Percentiles rank a stretch among this genome's conserved stretches.
phyloP scores from a whole-genome alignment of 805 yeast genomes.

The Isabelozyma rhagii region DNA sequence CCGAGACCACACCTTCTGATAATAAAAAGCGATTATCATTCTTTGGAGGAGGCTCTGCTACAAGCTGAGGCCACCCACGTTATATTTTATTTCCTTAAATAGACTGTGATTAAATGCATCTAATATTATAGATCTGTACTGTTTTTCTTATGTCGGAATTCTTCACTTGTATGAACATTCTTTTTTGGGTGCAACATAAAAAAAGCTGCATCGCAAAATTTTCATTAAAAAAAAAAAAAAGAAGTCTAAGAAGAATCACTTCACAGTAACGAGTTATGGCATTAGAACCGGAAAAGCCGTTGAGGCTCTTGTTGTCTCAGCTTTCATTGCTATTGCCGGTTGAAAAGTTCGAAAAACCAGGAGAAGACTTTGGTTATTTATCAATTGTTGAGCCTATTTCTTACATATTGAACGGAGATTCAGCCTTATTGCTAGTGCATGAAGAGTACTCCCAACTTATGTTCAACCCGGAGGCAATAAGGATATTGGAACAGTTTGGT shows the following conservation, averaged over 20 bases:
- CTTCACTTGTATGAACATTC: not conserved
- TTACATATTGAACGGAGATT: slow-evolving; percentile 20
- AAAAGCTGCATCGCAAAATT: not conserved
- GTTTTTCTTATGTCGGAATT: too few species aligned
- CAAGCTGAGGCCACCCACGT: not conserved
- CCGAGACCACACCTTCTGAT: slow-evolving; percentile 21
- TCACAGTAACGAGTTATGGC: not conserved
- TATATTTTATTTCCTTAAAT: not conserved
- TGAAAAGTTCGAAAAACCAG: slow-evolving; percentile 1
- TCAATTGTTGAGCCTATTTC: slow-evolving; percentile 12
- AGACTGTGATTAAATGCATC: not conserved
- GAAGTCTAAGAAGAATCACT: not conserved
- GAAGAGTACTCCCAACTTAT: slow-evolving; percentile 15
- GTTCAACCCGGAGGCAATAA: slow-evolving; percentile 9
- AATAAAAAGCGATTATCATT: slow-evolving; percentile 17
- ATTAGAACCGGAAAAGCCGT: not conserved
- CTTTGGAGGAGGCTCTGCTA: slow-evolving; percentile 7
- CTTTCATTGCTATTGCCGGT: slow-evolving; percentile 4
- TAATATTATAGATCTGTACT: too few species aligned
- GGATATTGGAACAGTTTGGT: slow-evolving; percentile 20
- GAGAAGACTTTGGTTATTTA: not conserved
- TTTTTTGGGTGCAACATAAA: not conserved
- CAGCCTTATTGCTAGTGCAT: slow-evolving; percentile 19
- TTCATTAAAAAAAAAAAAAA: too few species aligned
- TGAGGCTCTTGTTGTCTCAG: slow-evolving; percentile 5